A percentile compares a stretch with the other conserved stretches of the same genome.
Evolutionary conservation across 306 rosid species (phyloP).

Genomic region (Dalbergia oliveri): DNA sequence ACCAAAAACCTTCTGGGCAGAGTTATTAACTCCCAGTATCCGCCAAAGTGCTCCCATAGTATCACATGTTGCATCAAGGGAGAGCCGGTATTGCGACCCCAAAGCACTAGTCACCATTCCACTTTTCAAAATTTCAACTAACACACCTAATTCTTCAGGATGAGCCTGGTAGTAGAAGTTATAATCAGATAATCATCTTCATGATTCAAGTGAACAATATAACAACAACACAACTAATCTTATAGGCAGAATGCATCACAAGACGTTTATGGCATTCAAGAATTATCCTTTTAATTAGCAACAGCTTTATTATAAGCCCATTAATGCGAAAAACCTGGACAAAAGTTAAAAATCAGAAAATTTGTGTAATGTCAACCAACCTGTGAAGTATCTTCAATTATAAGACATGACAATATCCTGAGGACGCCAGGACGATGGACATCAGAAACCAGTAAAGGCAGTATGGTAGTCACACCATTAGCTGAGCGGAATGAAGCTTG

Average conservation of each 20-base stretch:
- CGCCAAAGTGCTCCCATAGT: conserved; percentile 95
- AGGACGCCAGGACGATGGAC: conserved; percentile 91
- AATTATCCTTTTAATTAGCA: conserved; percentile 24
- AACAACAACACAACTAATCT: conserved; percentile 23
- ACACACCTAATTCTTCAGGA: conserved; percentile 87
- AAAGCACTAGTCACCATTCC: conserved; percentile 90
- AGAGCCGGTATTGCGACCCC: conserved; percentile 87
- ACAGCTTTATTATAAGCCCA: background rate
- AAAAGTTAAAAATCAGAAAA: conserved; percentile 21
- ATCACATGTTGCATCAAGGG: conserved; percentile 91
- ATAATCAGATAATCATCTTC: conserved; percentile 40
- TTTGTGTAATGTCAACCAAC: conserved; percentile 53
- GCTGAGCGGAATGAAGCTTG: conserved; percentile 89
- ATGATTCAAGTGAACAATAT: conserved; percentile 43
- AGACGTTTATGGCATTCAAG: conserved; percentile 32
- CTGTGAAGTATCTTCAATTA: conserved; percentile 91
- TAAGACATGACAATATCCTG: conserved; percentile 85
- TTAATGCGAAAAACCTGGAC: conserved; percentile 23
- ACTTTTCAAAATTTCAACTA: conserved; percentile 94
- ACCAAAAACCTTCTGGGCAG: conserved; percentile 90
- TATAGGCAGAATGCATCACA: conserved; percentile 32
- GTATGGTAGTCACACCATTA: conserved; percentile 78
- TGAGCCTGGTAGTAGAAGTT: conserved; percentile 72
- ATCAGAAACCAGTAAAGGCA: conserved; percentile 88
- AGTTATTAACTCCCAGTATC: conserved; percentile 78